Base-by-base conservation (phyloP, 2,329 filamentous ascomycete genomes). In the Huntiella moniliformis region DNA sequence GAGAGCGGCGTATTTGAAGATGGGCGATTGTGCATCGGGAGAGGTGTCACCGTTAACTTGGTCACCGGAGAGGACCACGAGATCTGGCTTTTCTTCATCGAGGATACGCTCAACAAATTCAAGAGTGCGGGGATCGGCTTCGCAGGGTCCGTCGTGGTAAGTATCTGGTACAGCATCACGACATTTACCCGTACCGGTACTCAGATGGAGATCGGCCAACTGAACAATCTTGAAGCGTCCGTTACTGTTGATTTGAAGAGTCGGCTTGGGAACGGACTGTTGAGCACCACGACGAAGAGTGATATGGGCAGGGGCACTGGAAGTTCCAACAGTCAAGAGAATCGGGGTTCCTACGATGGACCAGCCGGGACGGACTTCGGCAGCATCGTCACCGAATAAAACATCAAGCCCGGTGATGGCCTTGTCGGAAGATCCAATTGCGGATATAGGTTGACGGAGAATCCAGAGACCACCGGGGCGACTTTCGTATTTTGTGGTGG, bases 161-260 rank as follows among this genome's bases (percentile, higher is more conserved):
- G 70, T 71, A 51, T 76, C 72, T 0, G 87, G 87, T 53, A 88
- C 70, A n/a, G 85, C 75, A 54, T 98, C 86, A 52, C 91, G 77
- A 57, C 91, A 98, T 38, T 64, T 63, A 7, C 91, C 91, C 4
- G 87, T 70, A 7, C 88, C 91, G 2, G 91, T 98, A 56, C 85
- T 88, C 47, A 98, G 65, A 61, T 98, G 91, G 51, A 96, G 65
- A 63, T 98, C 91, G n/a, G 86, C 82, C 46, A 93, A 68, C 62
- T 98, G 91, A 71, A 98, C 77, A 52, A 98, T 94, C 67, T 96
- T 96, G 67, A 96, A 96, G 54, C 81, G 85, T 28, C 88, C 91
- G 58, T 91, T 85, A 51, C 92, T 85, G 38, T 75, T 73, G 52
- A 98, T 84, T 49, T 82, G 75, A 8, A 80, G 82, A 35, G 75